Evolutionary conservation across 2,329 filamentous ascomycete genomes (phyloP), one percentile per base, ranked within the genome.

Genomic region (Boeremia exigua): DNA sequence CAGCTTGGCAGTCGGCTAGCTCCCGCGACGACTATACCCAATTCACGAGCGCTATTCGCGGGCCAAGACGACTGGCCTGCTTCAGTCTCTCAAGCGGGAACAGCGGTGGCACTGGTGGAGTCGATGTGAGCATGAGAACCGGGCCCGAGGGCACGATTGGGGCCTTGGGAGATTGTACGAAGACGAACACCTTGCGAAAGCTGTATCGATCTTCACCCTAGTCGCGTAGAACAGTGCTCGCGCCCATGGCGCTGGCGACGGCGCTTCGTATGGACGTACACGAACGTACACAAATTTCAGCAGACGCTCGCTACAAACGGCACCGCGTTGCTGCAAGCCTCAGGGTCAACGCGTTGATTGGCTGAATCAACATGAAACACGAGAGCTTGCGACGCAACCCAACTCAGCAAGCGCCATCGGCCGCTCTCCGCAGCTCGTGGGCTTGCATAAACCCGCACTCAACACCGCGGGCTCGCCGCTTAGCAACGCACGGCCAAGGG

Each of bases 1-100:
- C 72, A 54, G 49, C 71, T 73, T 72, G 70, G 71, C 70, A 34
- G 28, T 55, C 56, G 61, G 63, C 60, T 64, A 47, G 61, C 63
- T 68, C 65, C 68, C 70, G 68, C 60, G 48, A 53, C 43, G 44
- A 58, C 67, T 61, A 67, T 67, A 56, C 62, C 67, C 56, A 33
- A 63, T 69, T 65, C 58, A 61, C 59, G 30, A 36, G 25, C 54
- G 52, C 54, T 29, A 60, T 58, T 65, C 63, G 66, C 34, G 43
- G 32, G 67, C 66, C 66, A 60, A 69, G 67, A 25, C 47, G 29
- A 42, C 36, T 62, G 58, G 67, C 40, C 62, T 70, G 68, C 67
- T 60, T 63, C 60, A 65, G 52, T 32, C 58, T 48, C 32, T 48
- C 25, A 36, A 56, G 44, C 37, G 36, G 53, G 47, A 56, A 56